Evolutionary conservation across 108 stramenopile genomes (phyloP), one percentile per base, ranked within the genome.

Genomic region (Epithemia pelagica): DNA sequence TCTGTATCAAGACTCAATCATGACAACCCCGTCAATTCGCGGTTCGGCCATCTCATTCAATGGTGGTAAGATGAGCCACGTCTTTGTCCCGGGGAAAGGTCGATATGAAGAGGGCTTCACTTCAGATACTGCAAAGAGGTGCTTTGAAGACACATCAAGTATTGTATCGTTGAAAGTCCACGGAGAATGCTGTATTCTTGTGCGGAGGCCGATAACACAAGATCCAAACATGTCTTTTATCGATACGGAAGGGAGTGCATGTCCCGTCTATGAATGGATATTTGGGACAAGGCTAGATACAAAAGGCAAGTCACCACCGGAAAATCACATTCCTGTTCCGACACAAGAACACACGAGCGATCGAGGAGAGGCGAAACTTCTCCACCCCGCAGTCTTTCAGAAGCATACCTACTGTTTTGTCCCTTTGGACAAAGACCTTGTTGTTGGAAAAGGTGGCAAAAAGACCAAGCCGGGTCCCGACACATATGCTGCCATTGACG

Each of bases 131-230:
- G 57, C 57, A 20, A 24, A 27, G 20, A 5, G 57, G 23, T 58
- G 57, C 20, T 58, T 58, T 58, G 25, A 58, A 20, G 57, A 58
- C 20, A 18, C 20, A 20, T 5, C 5, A 26, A 27, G 57, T 20
- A 58, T 27, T 27, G 26, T 20, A 20, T 18, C 57, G 26, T 20
- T 58, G 25, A 58, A 58, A 27, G 57, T 58, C 15, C 57, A 58
- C 20, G 57, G 57, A 58, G 57, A 58, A 58, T 58, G 57, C 57
- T 58, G 57, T 20, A 24, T 58, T 26, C 57, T 58, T 46, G 37
- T 46, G 5, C 37, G 37, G 5, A 5, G 15, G 15, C 37, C 37
- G 15, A 15, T 46, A 15, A 15, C 37, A 15, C 37, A 5, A 46
- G n/a, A n/a, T n/a, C n/a, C n/a, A n/a, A n/a, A n/a, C n/a, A 5